A percentile compares a stretch with the other conserved stretches of the same genome.
Conservation (phyloP, 352 stramenopile species). For the Pythium oligandrum region DNA sequence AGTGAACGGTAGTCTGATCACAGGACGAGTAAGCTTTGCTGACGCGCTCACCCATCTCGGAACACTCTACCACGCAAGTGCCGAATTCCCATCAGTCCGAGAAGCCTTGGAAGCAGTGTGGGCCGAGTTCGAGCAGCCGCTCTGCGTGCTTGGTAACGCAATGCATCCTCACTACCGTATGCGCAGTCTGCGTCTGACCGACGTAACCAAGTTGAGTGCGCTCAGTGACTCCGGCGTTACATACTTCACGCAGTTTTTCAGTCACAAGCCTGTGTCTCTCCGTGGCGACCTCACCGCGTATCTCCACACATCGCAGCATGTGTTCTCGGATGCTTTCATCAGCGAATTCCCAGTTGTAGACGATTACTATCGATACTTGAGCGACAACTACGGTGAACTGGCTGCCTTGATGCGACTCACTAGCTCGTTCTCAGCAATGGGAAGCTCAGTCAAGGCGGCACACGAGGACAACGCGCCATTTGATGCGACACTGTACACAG, state of each 20-base stretch:
- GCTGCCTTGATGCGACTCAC: slow-evolving; percentile 64
- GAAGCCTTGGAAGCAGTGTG: slow-evolving; percentile 50
- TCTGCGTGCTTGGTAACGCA: slow-evolving; percentile 58
- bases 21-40: slow-evolving; percentile 22
- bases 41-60: slow-evolving; percentile 41
- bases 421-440: slow-evolving; percentile 34
- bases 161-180: slow-evolving; percentile 52
- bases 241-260: slow-evolving; percentile 54
- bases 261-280: slow-evolving; percentile 35
- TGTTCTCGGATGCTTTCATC: slow-evolving; percentile 45
- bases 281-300: slow-evolving; percentile 66
- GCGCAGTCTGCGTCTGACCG: slow-evolving; percentile 28
- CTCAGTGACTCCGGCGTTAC: slow-evolving; percentile 52
- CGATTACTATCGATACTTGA: slow-evolving; percentile 66
- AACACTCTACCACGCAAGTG: slow-evolving; percentile 32
- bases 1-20: slow-evolving; percentile 21
- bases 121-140: slow-evolving; percentile 52
- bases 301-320: slow-evolving; percentile 45
- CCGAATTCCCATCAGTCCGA: slow-evolving; percentile 44
- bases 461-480: background rate
- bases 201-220: slow-evolving; percentile 50
- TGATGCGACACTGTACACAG: slow-evolving; percentile 14
- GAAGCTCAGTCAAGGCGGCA: background rate
- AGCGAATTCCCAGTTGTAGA: slow-evolving; percentile 52
- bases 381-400: slow-evolving; percentile 52